Percentiles rank a stretch among this genome's conserved stretches.
phyloP scores from a whole-genome alignment of 1,139 yeast species.

The Blastobotrys malaysiensis region DNA sequence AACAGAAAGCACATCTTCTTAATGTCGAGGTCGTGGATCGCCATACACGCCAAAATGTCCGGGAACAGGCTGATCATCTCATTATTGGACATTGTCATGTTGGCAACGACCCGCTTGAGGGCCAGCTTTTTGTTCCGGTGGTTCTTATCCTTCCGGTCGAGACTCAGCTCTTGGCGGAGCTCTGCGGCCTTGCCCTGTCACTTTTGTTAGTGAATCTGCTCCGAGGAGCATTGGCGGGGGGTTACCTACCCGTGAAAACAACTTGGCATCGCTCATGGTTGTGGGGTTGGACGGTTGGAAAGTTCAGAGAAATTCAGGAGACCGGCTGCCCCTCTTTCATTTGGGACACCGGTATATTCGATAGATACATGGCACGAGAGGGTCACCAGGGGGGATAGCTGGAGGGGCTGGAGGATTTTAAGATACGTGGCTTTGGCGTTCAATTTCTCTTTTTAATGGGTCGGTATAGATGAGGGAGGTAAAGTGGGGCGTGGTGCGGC shows the following conservation, averaged over 20 bases:
- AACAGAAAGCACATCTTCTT: conserved; percentile 56
- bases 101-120: conserved; percentile 73
- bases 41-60: conserved; percentile 59
- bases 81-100: conserved; percentile 73
- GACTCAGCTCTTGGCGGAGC: conserved; percentile 50
- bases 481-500: too few species aligned
- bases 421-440: too few species aligned
- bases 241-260: conserved; percentile 28
- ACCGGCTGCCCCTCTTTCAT: neutral
- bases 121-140: conserved; percentile 49
- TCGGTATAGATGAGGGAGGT: too few species aligned
- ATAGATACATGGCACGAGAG: too few species aligned
- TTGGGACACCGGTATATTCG: too few species aligned
- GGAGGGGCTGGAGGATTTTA: too few species aligned
- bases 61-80: conserved; percentile 67
- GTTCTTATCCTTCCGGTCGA: conserved; percentile 47
- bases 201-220: conserved; percentile 1
- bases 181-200: conserved; percentile 44
- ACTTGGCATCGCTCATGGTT: conserved; percentile 29
- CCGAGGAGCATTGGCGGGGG: neutral
- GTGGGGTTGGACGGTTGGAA: neutral
- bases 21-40: conserved; percentile 62
- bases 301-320: neutral
- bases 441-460: too few species aligned
- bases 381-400: too few species aligned